phyloP scores from a whole-genome alignment of 805 yeast species.

The Candida sonorensis region DNA sequence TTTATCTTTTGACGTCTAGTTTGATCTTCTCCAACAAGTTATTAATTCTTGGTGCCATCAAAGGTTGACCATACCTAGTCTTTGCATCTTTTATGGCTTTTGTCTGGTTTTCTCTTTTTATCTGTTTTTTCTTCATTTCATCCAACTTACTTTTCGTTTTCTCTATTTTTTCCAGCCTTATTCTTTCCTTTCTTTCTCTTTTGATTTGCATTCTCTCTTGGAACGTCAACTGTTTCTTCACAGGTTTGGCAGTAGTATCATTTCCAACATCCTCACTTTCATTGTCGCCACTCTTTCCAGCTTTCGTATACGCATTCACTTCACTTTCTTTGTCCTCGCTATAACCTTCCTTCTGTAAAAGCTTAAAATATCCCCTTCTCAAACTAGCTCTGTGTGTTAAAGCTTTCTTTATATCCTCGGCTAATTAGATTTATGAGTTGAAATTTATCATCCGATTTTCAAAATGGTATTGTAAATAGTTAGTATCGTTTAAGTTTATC shows the following conservation, averaged over 20 bases:
- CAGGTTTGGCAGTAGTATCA: slow-evolving; percentile 9
- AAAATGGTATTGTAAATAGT: neutral
- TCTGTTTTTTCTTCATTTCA: slow-evolving; percentile 32
- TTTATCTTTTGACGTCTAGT: slow-evolving; percentile 27
- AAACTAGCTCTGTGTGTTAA: slow-evolving; percentile 75
- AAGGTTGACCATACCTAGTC: slow-evolving; percentile 79
- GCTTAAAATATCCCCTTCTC: slow-evolving; percentile 73
- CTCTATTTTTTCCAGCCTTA: slow-evolving; percentile 33
- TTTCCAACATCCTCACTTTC: slow-evolving; percentile 5
- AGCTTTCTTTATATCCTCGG: slow-evolving; percentile 68
- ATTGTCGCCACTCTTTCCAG: slow-evolving; percentile 12
- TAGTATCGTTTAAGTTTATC: neutral
- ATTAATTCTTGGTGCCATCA: slow-evolving; percentile 84
- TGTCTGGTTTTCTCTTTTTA: slow-evolving; percentile 37
- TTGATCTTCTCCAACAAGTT: slow-evolving; percentile 72
- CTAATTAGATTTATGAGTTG: slow-evolving; percentile 3
- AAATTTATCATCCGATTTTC: no score
- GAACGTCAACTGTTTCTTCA: slow-evolving; percentile 30
- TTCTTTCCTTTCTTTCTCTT: slow-evolving; percentile 39
- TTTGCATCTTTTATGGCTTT: slow-evolving; percentile 36
- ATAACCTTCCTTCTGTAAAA: slow-evolving; percentile 67
- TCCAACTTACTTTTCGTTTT: slow-evolving; percentile 27
- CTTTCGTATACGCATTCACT: neutral
- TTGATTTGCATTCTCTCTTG: slow-evolving; percentile 40
- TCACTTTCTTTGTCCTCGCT: slow-evolving; percentile 19